Evolutionary conservation across 768 basidiomycete genomes (phyloP).

Genomic region (Chalciporus sphaerocephalus): DNA sequence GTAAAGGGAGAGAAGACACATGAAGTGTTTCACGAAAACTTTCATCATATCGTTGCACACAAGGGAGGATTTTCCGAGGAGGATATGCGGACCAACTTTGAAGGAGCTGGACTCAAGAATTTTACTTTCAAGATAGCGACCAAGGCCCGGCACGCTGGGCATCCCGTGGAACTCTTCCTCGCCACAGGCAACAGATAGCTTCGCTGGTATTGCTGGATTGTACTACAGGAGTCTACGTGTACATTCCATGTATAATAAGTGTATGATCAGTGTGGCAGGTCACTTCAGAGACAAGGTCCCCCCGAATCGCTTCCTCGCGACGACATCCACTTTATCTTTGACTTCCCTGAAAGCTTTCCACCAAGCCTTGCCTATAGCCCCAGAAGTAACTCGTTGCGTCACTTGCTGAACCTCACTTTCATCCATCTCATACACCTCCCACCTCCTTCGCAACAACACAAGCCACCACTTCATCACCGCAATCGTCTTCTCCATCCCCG

Average conservation of each 20-base stretch:
- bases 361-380: constrained; percentile 64
- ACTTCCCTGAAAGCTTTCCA: constrained; percentile 75
- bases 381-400: constrained; percentile 32
- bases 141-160: constrained; percentile 29
- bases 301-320: constrained; percentile 66
- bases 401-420: constrained; percentile 32
- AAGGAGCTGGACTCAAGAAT: constrained; percentile 46
- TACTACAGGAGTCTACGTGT: not conserved
- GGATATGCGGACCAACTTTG: constrained; percentile 48
- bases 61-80: constrained; percentile 47
- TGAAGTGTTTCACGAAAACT: constrained; percentile 29
- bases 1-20: constrained; percentile 27
- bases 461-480: constrained; percentile 82
- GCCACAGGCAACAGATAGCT: constrained; percentile 45
- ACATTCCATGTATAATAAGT: not conserved
- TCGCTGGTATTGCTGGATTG: not conserved
- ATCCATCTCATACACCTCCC: constrained; percentile 51
- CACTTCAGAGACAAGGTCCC: constrained; percentile 61
- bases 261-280: constrained; percentile 9
- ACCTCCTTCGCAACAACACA: constrained; percentile 60
- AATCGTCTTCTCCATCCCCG: constrained; percentile 65
- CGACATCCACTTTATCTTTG: constrained; percentile 61
- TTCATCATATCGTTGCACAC: constrained; percentile 51
- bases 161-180: constrained; percentile 47
- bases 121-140: constrained; percentile 38